A percentile compares a stretch with the other conserved stretches of the same genome.
phyloP scores from a whole-genome alignment of 2,329 filamentous ascomycete species.

The Fusarium sp. region DNA sequence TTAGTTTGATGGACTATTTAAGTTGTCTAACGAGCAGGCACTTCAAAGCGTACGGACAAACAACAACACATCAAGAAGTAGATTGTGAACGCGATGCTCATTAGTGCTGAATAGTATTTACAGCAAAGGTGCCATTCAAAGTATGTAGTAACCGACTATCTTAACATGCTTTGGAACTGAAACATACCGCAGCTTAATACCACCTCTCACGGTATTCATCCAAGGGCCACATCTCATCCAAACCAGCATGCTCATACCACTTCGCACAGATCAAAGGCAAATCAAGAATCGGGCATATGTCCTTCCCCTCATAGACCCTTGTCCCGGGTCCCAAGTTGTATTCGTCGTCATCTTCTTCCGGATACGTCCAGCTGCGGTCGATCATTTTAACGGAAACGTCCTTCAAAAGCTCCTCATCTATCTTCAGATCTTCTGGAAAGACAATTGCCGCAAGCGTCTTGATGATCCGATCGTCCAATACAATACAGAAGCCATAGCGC shows the following conservation, averaged over 20 bases:
- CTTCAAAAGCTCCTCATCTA: background rate
- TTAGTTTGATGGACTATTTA: background rate
- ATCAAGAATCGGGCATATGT: background rate
- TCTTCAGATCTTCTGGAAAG: background rate
- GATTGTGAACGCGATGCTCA: background rate
- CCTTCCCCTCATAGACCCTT: background rate
- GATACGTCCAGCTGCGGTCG: slow-evolving; percentile 2
- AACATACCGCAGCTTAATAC: background rate
- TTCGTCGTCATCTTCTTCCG: background rate
- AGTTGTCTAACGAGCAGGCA: background rate
- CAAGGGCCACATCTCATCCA: background rate
- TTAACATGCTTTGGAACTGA: background rate
- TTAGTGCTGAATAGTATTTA: no score
- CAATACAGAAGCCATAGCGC: slow-evolving; percentile 15
- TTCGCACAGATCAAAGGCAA: background rate
- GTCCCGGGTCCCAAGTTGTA: fast-evolving
- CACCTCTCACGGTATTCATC: background rate
- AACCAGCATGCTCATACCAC: background rate
- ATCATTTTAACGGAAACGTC: slow-evolving; percentile 10
- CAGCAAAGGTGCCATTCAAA: fast-evolving
- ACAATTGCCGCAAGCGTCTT: background rate
- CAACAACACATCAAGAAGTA: background rate
- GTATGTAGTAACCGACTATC: background rate
- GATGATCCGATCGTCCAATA: slow-evolving; percentile 4
- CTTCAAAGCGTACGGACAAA: background rate